Base-by-base conservation (phyloP, 345 rosid genomes). In the Populus nigra region DNA sequence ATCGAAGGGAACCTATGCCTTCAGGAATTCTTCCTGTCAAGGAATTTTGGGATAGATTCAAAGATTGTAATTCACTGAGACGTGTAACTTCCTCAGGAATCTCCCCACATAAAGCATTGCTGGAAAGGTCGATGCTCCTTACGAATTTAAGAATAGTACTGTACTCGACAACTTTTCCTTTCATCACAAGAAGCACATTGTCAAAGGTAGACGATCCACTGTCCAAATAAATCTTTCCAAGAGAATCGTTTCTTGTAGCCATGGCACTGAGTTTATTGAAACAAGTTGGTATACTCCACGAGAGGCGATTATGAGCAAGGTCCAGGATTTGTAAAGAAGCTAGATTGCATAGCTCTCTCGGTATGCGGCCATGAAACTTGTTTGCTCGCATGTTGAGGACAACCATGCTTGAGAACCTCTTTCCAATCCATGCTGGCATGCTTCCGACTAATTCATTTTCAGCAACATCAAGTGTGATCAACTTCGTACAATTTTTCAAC, bases 21-120 rank as follows among this genome's bases (percentile, higher is more conserved):
- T 39, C 23, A 5, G 83, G 86, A 72, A 83, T 85, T n/a, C 8
- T 71, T 59, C 88, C 81, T 0, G 57, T 65, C 12, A 83, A 43
- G 0, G 6, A 11, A 41, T 85, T 85, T 2, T 47, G 47, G 0
- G 82, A 83, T 65, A 85, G 57, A 53, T 85, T 85, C 41, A 83
- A 39, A 1, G 81, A 76, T 11, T 31, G 57, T 62, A 85, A 71
- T 22, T 70, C 83, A 17, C 15, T 12, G 15, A 85, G 80, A 20
- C 66, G 13, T 2, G 84, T 76, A 1, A 83, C 62, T 73, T 73
- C 81, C 5, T 8, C 1, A 2, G 82, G 85, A 12, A 80, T 80
- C 49, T 68, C 53, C 2, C 82, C 77, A 0, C 68, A 16, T 22
- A 81, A 66, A n/a, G 65, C 31, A 62, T 85, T 83, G 10, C 57